Evolutionary conservation across 768 basidiomycete genomes (phyloP), one percentile per base, ranked within the genome.

Genomic region (Auricularia cornea): DNA sequence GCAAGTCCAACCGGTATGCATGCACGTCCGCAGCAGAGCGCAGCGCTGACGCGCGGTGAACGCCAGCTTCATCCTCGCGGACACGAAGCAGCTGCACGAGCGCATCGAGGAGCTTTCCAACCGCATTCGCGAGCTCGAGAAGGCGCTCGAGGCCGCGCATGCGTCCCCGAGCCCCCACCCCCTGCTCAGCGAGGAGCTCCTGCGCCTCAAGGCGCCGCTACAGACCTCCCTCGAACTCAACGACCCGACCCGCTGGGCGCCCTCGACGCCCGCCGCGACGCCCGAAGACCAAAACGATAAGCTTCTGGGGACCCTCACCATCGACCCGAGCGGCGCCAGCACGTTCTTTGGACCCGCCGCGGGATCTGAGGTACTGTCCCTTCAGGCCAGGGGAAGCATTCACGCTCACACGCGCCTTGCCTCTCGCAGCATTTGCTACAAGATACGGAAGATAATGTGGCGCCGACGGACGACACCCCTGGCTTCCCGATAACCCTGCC

Each of bases 161-260:
- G 72, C 78, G 20, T 83, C 89, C 1, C 64, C 74, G 16, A 87
- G 89, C 6, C 75, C 72, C 10, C 90, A 92, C 64, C 85, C 86
- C 2, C 78, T 92, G 20, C 79, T 92, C 1, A 67, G 83, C 12
- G 89, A 91, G 0, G 90, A 92, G 5, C 80, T 90, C 31, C 77
- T 92, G 14, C 80, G 82, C 63, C 81, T 92, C 67, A 92, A 92
- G 68, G 86, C 87, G 0, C 90, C 90, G 3, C 73, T 91, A 1
- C 88, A 92, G 66, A 60, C 59, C 2, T 35, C 31, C 6, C 35
- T 60, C 18, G 59, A 60, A 23, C n/a, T 38, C 59, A 60, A 38
- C 26, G 59, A 60, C 40, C 23, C 59, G 31, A 11, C 59, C 14
- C 33, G 20, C 33, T 60, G 59, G 59, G 35, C 26, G 3, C 6